These are phyloP conservation scores for Epichloe hybrida DNA, from an alignment of 2,329 filamentous ascomycete genomes.

Conservation along the genomic window DNA sequence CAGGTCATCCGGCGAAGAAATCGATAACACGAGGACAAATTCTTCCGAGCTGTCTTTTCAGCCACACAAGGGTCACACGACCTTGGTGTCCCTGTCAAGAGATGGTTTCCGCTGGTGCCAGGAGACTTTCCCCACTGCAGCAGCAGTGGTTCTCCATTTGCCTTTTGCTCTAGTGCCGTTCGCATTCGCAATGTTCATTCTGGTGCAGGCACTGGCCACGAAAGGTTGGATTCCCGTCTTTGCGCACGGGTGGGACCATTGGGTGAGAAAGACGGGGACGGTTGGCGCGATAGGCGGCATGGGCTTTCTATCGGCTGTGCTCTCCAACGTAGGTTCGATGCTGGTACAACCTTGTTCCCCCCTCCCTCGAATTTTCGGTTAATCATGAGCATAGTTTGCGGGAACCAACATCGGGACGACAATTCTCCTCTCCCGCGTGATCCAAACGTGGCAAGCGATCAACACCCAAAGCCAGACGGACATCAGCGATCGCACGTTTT, in stretches of 20 bases:
- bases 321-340: slow-evolving; percentile 51
- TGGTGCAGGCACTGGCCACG: slow-evolving; percentile 58
- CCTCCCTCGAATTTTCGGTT: too few species aligned
- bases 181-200: slow-evolving; percentile 60
- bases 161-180: slow-evolving; percentile 59
- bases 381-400: slow-evolving; percentile 40
- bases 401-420: slow-evolving; percentile 68
- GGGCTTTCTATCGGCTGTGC: slow-evolving; percentile 56
- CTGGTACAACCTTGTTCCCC: neutral
- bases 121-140: slow-evolving; percentile 58
- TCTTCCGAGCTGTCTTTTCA: slow-evolving; percentile 5
- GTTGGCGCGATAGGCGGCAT: slow-evolving; percentile 58
- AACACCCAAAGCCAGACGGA: slow-evolving; percentile 29
- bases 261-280: slow-evolving; percentile 56
- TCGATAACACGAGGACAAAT: neutral
- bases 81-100: slow-evolving; percentile 35
- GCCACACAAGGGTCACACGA: slow-evolving; percentile 19
- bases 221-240: slow-evolving; percentile 66
- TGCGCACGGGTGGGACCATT: slow-evolving; percentile 60
- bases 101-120: slow-evolving; percentile 44
- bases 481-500: slow-evolving; percentile 54
- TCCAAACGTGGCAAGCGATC: slow-evolving; percentile 55
- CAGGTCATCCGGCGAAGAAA: neutral
- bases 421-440: slow-evolving; percentile 56
- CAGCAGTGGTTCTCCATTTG: slow-evolving; percentile 50